phyloP scores from a whole-genome alignment of 345 rosid species.

The Linum trigynum region DNA sequence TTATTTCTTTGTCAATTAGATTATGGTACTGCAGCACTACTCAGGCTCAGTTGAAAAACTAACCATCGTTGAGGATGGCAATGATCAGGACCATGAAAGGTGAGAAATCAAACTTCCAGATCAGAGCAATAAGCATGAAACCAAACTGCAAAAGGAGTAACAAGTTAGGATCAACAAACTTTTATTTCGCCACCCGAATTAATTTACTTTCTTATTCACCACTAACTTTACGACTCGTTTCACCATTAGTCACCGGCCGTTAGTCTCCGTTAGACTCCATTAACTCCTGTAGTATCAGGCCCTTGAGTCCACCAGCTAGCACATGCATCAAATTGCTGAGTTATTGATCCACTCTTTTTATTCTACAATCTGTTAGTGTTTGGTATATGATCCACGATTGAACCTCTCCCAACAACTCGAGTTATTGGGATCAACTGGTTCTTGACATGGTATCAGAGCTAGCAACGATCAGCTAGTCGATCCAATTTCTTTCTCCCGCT shows the following conservation, averaged over 20 bases:
- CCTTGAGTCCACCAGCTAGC: conserved; percentile 99
- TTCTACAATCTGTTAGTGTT: no score
- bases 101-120: conserved; percentile 82
- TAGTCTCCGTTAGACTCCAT: no score
- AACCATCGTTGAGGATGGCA: conserved; percentile 86
- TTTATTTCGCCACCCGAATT: background rate
- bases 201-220: no score
- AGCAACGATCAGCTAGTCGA: no score
- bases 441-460: no score
- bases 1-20: background rate
- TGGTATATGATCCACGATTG: no score
- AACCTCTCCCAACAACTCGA: no score
- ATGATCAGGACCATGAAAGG: conserved; percentile 96
- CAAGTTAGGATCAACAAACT: background rate
- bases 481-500: no score
- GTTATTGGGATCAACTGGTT: no score
- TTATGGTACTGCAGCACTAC: background rate
- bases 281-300: no score
- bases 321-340: conserved; percentile 91
- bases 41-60: conserved; percentile 14
- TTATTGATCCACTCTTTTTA: conserved; percentile 30
- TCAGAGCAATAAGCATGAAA: conserved; percentile 75
- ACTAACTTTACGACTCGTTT: no score
- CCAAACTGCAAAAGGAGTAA: conserved; percentile 45
- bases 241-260: no score